Conservation (phyloP, 192 early-diverging fungal species). For the Helicostylum pulchrum region DNA sequence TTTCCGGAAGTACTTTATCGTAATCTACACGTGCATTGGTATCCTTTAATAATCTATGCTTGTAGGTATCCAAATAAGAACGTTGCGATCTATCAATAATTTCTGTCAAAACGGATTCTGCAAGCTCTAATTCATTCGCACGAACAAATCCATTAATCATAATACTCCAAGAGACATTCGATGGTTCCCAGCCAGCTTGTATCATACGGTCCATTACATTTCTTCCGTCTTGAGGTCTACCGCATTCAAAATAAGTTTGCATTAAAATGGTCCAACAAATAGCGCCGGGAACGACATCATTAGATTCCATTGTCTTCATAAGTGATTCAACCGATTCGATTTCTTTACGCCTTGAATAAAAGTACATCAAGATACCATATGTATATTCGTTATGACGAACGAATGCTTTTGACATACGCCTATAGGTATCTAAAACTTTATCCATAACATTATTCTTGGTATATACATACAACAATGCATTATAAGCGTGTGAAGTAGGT, state of each 20-base stretch:
- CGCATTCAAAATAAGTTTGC: slow-evolving; percentile 40
- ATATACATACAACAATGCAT: slow-evolving; percentile 77
- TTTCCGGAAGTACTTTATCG: slow-evolving; percentile 5
- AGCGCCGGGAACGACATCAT: slow-evolving; percentile 35
- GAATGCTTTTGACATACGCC: slow-evolving; percentile 38
- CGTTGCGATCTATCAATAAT: neutral
- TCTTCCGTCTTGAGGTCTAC: slow-evolving; percentile 35
- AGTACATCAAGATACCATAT: slow-evolving; percentile 43
- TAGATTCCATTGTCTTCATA: slow-evolving; percentile 42
- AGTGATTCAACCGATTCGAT: slow-evolving; percentile 36
- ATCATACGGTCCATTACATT: slow-evolving; percentile 45
- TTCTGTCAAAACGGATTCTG: slow-evolving; percentile 14
- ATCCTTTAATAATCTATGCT: slow-evolving; percentile 2
- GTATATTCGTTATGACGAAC: slow-evolving; percentile 43
- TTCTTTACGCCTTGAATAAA: slow-evolving; percentile 38
- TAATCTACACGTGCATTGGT: neutral
- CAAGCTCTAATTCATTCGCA: slow-evolving; percentile 32
- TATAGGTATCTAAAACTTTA: slow-evolving; percentile 41
- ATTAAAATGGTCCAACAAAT: slow-evolving; percentile 50
- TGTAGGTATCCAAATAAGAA: neutral
- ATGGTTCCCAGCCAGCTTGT: slow-evolving; percentile 36
- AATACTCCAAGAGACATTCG: slow-evolving; percentile 39
- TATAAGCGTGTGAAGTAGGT: slow-evolving; percentile 76
- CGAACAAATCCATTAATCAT: slow-evolving; percentile 42
- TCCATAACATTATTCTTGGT: slow-evolving; percentile 46